Conservation (phyloP, 768 basidiomycete genomes). For the Suillus decipiens region DNA sequence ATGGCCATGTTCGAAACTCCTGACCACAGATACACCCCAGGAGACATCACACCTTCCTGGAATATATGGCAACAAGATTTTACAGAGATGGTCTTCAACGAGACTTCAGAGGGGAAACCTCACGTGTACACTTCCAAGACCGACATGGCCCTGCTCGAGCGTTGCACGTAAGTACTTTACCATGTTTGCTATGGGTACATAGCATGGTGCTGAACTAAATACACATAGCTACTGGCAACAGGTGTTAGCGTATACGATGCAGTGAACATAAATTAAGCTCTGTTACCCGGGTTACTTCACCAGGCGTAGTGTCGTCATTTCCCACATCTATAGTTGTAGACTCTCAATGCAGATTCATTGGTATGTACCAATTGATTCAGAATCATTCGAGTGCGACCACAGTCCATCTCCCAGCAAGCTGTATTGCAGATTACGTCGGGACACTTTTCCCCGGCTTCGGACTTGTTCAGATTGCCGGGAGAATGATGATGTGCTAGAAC, state of each 20-base stretch:
- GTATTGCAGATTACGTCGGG: slow-evolving; percentile 28
- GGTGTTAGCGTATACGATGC: background rate
- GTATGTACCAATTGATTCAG: background rate
- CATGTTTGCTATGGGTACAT: background rate
- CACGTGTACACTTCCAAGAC: slow-evolving; percentile 34
- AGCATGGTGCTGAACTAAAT: background rate
- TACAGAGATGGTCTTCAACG: slow-evolving; percentile 51
- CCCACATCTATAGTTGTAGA: background rate
- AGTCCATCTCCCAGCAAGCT: background rate
- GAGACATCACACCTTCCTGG: slow-evolving; percentile 25
- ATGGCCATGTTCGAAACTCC: slow-evolving; percentile 24
- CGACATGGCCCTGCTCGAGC: slow-evolving; percentile 30
- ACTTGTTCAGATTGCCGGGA: slow-evolving; percentile 24
- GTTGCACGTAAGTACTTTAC: slow-evolving; percentile 35
- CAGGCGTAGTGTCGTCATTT: background rate
- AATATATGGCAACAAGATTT: slow-evolving; percentile 15
- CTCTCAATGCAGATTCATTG: background rate
- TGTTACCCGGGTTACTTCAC: background rate
- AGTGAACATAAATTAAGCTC: background rate
- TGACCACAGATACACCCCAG: slow-evolving; percentile 20
- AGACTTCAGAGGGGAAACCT: slow-evolving; percentile 25
- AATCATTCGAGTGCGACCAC: background rate
- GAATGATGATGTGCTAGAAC: slow-evolving; percentile 29
- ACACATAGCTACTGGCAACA: background rate
- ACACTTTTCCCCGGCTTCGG: slow-evolving; percentile 42